phyloP scores from a whole-genome alignment of 805 yeast species.

The Lachancea kluyveri region DNA sequence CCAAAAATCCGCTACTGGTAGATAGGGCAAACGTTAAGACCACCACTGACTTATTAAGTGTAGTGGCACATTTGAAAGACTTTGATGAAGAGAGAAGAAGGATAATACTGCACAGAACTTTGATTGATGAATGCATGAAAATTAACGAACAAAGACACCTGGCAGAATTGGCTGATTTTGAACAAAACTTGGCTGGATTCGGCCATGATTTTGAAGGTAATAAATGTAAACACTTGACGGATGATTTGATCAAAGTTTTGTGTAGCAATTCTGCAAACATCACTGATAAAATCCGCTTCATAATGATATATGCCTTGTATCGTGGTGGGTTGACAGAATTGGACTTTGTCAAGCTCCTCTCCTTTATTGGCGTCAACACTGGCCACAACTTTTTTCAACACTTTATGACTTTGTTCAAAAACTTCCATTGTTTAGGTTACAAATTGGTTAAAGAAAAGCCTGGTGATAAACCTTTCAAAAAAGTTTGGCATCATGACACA shows the following conservation, averaged over 20 bases:
- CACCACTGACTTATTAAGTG: constrained; percentile 66
- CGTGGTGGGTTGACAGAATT: constrained; percentile 74
- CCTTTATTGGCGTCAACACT: constrained; percentile 41
- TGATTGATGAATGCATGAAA: constrained; percentile 60
- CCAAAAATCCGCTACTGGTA: constrained; percentile 69
- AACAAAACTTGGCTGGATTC: constrained; percentile 71
- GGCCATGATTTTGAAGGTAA: constrained; percentile 67
- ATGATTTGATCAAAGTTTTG: constrained; percentile 52
- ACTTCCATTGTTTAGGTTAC: constrained; percentile 54
- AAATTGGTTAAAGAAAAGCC: constrained; percentile 42
- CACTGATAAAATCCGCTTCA: constrained; percentile 67
- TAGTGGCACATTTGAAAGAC: constrained; percentile 63
- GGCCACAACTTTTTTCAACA: constrained; percentile 36
- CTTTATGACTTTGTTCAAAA: constrained; percentile 48
- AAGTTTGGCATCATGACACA: constrained; percentile 50
- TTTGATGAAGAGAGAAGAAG: constrained; percentile 63
- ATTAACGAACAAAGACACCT: constrained; percentile 52
- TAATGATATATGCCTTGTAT: constrained; percentile 68
- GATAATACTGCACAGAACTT: constrained; percentile 50
- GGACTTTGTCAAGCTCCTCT: constrained; percentile 66
- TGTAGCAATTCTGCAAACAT: constrained; percentile 42
- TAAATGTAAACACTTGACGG: constrained; percentile 52
- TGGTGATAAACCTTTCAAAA: constrained; percentile 39
- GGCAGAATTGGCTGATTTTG: constrained; percentile 74
- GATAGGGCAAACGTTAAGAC: constrained; percentile 59